Evolutionary conservation across 441 rosid genomes (phyloP), one percentile per base, ranked within the genome.

Genomic region (Macaranga tanarius): DNA sequence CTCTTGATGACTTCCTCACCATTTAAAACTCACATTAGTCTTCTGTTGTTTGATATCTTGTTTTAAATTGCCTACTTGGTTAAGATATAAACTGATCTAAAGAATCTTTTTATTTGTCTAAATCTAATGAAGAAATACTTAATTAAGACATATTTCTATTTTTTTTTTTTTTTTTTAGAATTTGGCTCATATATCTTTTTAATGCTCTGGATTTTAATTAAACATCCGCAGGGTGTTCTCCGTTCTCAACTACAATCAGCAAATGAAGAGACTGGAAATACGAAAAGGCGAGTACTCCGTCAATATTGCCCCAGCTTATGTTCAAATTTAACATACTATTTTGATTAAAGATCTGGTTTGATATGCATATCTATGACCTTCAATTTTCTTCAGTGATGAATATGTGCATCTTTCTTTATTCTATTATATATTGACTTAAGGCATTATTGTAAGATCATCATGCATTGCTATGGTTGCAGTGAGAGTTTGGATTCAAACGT

Each of bases 161-260:
- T 50, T 40, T 16, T 25, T n/a, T 58, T 67, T 13, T 59, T 59
- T 59, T 17, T 52, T 62, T 10, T 64, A 58, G 25, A 16, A 28
- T 67, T 4, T 59, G 25, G 50, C 47, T 19, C 52, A 28, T 67
- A 28, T 67, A 70, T 57, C 10, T 15, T 13, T 69, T 79, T 72
- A 40, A 58, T 63, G 25, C 40, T 69, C 52, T 40, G 31, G 64
- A 71, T 61, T 45, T 77, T 71, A 62, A 70, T 65, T 76, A 55
- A 70, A 70, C 44, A 54, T 85, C 56, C 77, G 74, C 86, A 96
- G 98, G 98, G 95, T 63, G 84, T 84, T 75, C 83, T 93, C 63
- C 92, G 97, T 25, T 86, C 96, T 70, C 97, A 91, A 79, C 88
- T 96, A 67, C 93, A 92, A 72, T 81, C 97, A 70, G 98, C 95